Base-by-base conservation (phyloP, 306 rosid genomes). In the Hippophae rhamnoides region DNA sequence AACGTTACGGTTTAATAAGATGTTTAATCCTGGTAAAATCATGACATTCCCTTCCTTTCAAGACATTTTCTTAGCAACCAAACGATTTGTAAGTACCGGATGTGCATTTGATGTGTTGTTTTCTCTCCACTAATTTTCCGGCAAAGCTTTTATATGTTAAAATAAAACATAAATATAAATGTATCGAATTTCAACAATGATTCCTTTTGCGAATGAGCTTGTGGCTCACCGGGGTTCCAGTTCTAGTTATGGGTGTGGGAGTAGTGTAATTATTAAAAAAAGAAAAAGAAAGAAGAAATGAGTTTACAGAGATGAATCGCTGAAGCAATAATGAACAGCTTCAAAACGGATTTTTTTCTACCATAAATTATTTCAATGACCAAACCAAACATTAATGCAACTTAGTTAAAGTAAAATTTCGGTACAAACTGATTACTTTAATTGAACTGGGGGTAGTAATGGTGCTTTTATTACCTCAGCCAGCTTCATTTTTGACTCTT, bases 201-300 rank as follows among this genome's bases (percentile, higher is more conserved):
- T 65, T 63, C 63, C 49, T 70, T 58, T 78, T 10, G 13, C 18
- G 62, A 53, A 13, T 61, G 63, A 54, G 54, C 51, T 66, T 71
- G 70, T 57, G 7, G 56, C 55, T 41, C 56, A 62, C 52, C 1
- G 46, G 54, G 42, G 38, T 47, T 66, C 50, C 14, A 48, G 25
- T 18, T 18, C 23, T 18, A 18, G 23, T 18, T 18, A 18, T 18
- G 23, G 1, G 23, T 18, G 23, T 18, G 23, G 23, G 23, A 18
- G 1, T 18, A 0, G 23, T 18, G 23, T 18, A 18, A 18, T 18
- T 18, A 18, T 18, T 1, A 18, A 18, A 18, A 18, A 18, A 0
- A 18, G 23, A 18, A 18, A 18, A 0, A 18, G 23, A 18, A 18
- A 18, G 23, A 18, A 1, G 23, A 18, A 18, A 18, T 18, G 23